Conservation (phyloP, 164 flowering plant genomes). For the Nymphaea colorata region DNA sequence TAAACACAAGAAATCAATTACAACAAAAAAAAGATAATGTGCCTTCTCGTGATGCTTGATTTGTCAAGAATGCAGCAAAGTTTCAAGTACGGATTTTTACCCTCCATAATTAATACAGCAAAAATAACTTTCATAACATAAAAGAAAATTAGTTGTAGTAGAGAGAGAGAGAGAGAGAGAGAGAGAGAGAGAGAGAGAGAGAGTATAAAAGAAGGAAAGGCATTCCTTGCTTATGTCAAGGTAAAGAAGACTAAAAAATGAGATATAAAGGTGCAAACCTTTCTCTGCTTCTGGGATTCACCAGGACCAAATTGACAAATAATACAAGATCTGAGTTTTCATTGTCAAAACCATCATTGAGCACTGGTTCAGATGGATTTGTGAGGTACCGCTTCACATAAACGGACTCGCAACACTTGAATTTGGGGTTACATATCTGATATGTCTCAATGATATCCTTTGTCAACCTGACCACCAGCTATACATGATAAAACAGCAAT, state of each 20-base stretch:
- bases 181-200: neutral
- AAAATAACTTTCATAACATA: too few relatives aligned
- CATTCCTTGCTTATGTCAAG: neutral
- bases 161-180: neutral
- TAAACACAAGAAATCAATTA: neutral
- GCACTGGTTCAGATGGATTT: conserved; percentile 75
- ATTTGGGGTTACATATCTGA: conserved; percentile 71
- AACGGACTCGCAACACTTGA: conserved; percentile 66
- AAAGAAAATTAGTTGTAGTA: neutral
- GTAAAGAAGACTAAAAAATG: neutral
- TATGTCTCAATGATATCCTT: conserved; percentile 88
- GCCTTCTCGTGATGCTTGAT: too few relatives aligned
- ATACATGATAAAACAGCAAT: conserved; percentile 19
- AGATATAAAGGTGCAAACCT: conserved; percentile 36
- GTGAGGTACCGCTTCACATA: conserved; percentile 84
- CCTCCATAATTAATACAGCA: too few relatives aligned
- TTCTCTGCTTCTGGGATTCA: conserved; percentile 25
- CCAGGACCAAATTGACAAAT: conserved; percentile 50
- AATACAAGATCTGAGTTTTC: conserved; percentile 90
- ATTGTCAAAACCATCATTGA: conserved; percentile 93
- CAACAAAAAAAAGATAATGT: neutral
- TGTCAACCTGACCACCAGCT: conserved; percentile 72
- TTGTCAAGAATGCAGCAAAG: too few relatives aligned
- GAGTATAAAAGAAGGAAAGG: neutral
- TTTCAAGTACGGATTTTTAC: too few relatives aligned